phyloP scores from a whole-genome alignment of 768 basidiomycete genomes.

The Boletus huronensis region DNA sequence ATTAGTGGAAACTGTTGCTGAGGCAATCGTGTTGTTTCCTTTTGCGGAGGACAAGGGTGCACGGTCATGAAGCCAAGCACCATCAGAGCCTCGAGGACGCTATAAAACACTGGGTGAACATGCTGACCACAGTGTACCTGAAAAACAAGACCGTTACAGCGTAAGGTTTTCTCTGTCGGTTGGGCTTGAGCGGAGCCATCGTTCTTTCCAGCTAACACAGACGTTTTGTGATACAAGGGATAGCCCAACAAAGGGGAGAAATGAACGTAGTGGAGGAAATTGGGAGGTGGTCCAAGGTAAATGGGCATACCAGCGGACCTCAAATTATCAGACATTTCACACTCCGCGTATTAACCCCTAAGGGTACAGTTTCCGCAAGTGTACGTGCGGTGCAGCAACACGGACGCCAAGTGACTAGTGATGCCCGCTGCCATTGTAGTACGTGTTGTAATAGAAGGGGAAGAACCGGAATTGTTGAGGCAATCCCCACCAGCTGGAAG shows the following conservation, averaged over 20 bases:
- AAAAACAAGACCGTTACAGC: conserved; percentile 27
- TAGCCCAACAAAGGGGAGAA: background rate
- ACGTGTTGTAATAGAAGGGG: no score
- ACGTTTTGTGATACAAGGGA: background rate
- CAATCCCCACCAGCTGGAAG: conserved; percentile 8
- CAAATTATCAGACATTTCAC: background rate
- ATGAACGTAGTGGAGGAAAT: background rate
- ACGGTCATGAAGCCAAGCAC: conserved; percentile 76
- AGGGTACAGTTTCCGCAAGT: no score
- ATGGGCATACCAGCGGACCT: conserved; percentile 4
- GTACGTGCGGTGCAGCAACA: no score
- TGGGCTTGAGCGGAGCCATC: conserved; percentile 27
- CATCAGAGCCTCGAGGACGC: conserved; percentile 61
- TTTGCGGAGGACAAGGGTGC: conserved; percentile 43
- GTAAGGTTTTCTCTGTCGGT: conserved; percentile 43
- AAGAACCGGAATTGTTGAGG: conserved; percentile 1
- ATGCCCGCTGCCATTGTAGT: no score
- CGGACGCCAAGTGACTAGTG: background rate
- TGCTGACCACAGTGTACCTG: background rate
- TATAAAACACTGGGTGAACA: conserved; percentile 26
- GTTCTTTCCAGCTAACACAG: background rate
- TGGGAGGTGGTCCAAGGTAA: background rate
- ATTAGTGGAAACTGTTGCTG: conserved; percentile 21
- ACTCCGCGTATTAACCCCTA: conserved; percentile 11
- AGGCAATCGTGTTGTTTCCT: conserved; percentile 23